Evolutionary conservation across 2,329 filamentous ascomycete species (phyloP).

Genomic region (Metarhizium album): DNA sequence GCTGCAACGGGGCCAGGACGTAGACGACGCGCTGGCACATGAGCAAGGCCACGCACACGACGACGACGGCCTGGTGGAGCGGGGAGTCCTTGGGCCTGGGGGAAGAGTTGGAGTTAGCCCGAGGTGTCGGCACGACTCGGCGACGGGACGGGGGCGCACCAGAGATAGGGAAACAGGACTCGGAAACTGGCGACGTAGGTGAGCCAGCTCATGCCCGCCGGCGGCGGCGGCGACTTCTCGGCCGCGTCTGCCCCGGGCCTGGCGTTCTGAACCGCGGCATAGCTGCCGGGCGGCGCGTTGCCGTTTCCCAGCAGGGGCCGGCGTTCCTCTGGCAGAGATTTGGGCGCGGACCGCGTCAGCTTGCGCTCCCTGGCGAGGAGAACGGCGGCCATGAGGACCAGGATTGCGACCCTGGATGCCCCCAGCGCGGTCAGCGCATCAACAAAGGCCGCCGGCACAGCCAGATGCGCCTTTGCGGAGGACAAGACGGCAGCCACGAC

Average conservation of each 20-base stretch:
- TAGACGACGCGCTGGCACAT: slow-evolving; percentile 33
- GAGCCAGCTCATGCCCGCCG: slow-evolving; percentile 29
- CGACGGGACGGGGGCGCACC: slow-evolving; percentile 15
- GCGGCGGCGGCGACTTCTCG: slow-evolving; percentile 20
- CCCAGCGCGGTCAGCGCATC: slow-evolving; percentile 20
- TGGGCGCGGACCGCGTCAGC: slow-evolving; percentile 15
- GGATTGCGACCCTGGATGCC: slow-evolving; percentile 19
- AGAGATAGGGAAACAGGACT: slow-evolving; percentile 34
- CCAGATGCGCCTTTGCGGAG: slow-evolving; percentile 18
- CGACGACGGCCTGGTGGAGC: slow-evolving; percentile 28
- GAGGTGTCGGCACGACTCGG: neutral
- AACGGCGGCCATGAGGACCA: slow-evolving; percentile 24
- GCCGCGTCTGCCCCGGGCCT: slow-evolving; percentile 8
- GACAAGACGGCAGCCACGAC: slow-evolving; percentile 25
- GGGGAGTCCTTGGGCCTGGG: slow-evolving; percentile 31
- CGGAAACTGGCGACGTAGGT: slow-evolving; percentile 35
- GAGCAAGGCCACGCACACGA: slow-evolving; percentile 30
- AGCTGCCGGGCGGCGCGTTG: slow-evolving; percentile 17
- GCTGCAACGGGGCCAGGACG: slow-evolving; percentile 30
- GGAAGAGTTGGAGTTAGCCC: slow-evolving; percentile 10
- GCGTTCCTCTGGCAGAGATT: slow-evolving; percentile 23
- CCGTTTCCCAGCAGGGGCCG: slow-evolving; percentile 30
- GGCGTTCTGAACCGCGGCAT: slow-evolving; percentile 14
- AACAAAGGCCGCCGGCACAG: slow-evolving; percentile 18
- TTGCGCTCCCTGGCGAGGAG: slow-evolving; percentile 22